A percentile compares a stretch with the other conserved stretches of the same genome.
Evolutionary conservation across 495 filamentous ascomycete species (phyloP).

Genomic region (Neurospora tetraspora): DNA sequence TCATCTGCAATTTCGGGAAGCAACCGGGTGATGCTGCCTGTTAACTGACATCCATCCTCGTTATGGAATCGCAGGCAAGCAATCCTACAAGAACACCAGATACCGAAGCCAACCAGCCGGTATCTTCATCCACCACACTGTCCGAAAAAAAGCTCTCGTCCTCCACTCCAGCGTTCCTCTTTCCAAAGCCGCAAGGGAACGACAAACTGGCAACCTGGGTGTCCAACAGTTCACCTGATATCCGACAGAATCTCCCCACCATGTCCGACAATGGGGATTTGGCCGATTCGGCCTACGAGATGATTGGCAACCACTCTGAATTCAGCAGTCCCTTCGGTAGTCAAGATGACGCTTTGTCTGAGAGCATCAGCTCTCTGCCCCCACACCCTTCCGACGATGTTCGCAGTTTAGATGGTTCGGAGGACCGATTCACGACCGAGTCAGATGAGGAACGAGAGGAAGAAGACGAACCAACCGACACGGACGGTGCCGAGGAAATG

Average conservation of each 20-base stretch:
- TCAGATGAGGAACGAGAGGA: conserved; percentile 7
- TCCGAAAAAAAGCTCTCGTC: conserved; percentile 12
- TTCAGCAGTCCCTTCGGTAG: conserved; percentile 21
- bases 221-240: conserved; percentile 37
- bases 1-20: not conserved
- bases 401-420: conserved; percentile 44
- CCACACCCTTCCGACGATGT: conserved; percentile 39
- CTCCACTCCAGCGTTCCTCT: conserved; percentile 35
- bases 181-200: conserved; percentile 39
- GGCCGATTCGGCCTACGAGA: conserved; percentile 48
- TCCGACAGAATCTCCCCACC: conserved; percentile 31
- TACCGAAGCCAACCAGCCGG: conserved; percentile 1
- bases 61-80: conserved; percentile 35
- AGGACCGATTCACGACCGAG: conserved; percentile 30
- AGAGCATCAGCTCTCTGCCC: conserved; percentile 43
- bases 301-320: conserved; percentile 23
- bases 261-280: conserved; percentile 36
- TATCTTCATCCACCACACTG: not conserved
- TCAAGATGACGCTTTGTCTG: conserved; percentile 37
- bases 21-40: not conserved
- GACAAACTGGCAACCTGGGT: conserved; percentile 42
- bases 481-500: conserved; percentile 32
- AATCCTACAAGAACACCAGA: conserved; percentile 3
- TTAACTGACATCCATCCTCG: conserved; percentile 13
- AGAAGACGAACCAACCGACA: conserved; percentile 27